phyloP scores from a whole-genome alignment of 139 green algal genomes.

The Picochlorum costavermella region DNA sequence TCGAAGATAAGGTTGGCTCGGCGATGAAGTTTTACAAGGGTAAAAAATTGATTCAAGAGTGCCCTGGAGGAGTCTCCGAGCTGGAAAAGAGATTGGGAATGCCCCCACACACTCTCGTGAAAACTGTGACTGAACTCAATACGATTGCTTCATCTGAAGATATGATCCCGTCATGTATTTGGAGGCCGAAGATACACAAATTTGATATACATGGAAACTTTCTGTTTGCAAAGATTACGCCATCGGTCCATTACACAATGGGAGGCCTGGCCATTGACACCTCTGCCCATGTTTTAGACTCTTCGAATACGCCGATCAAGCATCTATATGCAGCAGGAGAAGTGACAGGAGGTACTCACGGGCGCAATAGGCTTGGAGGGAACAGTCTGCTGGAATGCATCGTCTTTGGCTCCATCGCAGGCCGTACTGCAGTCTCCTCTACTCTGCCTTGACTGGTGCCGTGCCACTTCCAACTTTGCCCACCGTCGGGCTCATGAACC shows the following conservation, averaged over 20 bases:
- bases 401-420: constrained; percentile 79
- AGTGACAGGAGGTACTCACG: constrained; percentile 88
- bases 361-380: constrained; percentile 92
- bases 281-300: constrained; percentile 10
- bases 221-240: constrained; percentile 45
- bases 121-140: constrained; percentile 41
- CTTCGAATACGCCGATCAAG: constrained; percentile 42
- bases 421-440: neutral
- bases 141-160: constrained; percentile 6
- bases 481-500: constrained; percentile 11
- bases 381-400: constrained; percentile 98
- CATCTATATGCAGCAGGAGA: constrained; percentile 92
- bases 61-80: constrained; percentile 25
- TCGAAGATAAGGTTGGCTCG: constrained; percentile 33
- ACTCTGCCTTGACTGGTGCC: neutral
- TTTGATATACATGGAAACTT: constrained; percentile 17
- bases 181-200: constrained; percentile 36
- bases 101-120: constrained; percentile 13
- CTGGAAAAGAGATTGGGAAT: constrained; percentile 26
- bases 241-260: constrained; percentile 82
- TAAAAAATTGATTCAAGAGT: constrained; percentile 45
- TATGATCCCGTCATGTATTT: constrained; percentile 50
- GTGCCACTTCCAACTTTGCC: constrained; percentile 1
- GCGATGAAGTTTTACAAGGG: constrained; percentile 55
- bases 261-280: constrained; percentile 23